Conservation (phyloP, 2,329 filamentous ascomycete genomes). For the Monosporascus sp. region DNA sequence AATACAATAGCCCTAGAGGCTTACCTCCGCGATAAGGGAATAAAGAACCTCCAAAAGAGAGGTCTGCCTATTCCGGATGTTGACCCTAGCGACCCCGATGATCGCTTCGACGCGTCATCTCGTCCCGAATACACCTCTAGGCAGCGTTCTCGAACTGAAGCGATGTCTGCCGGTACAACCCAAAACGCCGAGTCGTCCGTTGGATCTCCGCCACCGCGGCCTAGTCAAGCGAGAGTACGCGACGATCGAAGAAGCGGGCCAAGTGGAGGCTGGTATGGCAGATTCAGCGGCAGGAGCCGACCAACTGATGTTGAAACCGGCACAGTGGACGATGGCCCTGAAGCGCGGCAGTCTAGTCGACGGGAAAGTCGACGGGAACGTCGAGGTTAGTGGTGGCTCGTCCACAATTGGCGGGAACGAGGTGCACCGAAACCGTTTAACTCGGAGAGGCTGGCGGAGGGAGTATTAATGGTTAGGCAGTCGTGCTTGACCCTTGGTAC, state of each 20-base stretch:
- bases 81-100: constrained; percentile 48
- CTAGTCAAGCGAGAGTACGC: constrained; percentile 15
- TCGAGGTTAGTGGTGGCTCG: neutral
- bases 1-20: constrained; percentile 67
- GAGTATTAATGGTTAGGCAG: neutral
- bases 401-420: no score
- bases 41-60: constrained; percentile 44
- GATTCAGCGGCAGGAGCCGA: constrained; percentile 24
- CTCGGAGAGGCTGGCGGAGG: neutral
- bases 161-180: constrained; percentile 2
- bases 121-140: constrained; percentile 6
- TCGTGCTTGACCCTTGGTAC: neutral
- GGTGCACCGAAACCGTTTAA: neutral
- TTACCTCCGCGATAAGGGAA: constrained; percentile 63
- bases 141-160: constrained; percentile 6
- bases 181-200: constrained; percentile 10
- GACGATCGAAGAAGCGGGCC: constrained; percentile 14
- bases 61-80: constrained; percentile 40
- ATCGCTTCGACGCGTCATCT: constrained; percentile 24
- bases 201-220: constrained; percentile 11
- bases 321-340: constrained; percentile 4
- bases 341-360: constrained; percentile 11
- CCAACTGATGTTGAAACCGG: constrained; percentile 24
- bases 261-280: constrained; percentile 22
- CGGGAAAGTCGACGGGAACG: constrained; percentile 4